These are phyloP conservation scores for Penicillium antarcticum DNA, from an alignment of 495 filamentous ascomycete genomes.

Conservation along the genomic window DNA sequence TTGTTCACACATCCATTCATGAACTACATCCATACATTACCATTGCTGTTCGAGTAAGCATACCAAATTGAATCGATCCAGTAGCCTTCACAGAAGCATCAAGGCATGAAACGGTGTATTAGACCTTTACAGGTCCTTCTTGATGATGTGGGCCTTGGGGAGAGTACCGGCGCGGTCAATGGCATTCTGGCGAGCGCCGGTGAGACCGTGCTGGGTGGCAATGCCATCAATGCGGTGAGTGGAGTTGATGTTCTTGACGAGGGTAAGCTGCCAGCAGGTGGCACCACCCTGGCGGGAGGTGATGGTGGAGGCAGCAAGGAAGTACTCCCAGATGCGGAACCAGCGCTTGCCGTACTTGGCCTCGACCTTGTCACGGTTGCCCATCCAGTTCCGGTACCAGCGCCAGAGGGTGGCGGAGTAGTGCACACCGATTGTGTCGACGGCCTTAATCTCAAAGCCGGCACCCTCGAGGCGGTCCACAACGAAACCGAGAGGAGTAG, in stretches of 20 bases:
- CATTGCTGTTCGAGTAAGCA: background rate
- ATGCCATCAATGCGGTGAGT: slow-evolving; percentile 92
- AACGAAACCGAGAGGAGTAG: slow-evolving; percentile 62
- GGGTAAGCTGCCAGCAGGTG: slow-evolving; percentile 91
- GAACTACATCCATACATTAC: background rate
- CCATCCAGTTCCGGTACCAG: slow-evolving; percentile 99
- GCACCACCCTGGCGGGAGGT: slow-evolving; percentile 88
- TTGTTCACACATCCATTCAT: background rate
- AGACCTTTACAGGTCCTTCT: slow-evolving; percentile 30
- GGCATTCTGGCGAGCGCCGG: slow-evolving; percentile 58
- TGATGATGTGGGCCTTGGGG: slow-evolving; percentile 39
- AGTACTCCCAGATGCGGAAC: slow-evolving; percentile 99
- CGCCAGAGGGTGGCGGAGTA: slow-evolving; percentile 97
- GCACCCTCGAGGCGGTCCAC: slow-evolving; percentile 63
- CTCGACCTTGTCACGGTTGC: slow-evolving; percentile 88
- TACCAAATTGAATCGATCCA: background rate
- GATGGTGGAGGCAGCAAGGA: slow-evolving; percentile 92
- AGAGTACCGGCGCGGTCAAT: slow-evolving; percentile 36
- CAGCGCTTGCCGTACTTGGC: slow-evolving; percentile 94
- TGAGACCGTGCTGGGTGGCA: slow-evolving; percentile 66
- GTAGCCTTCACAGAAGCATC: background rate
- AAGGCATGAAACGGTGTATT: background rate
- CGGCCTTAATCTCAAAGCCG: slow-evolving; percentile 56
- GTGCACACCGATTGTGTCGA: slow-evolving; percentile 92
- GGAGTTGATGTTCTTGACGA: slow-evolving; percentile 98